Evolutionary conservation across 306 rosid species (phyloP), one percentile per base, ranked within the genome.

Genomic region (Cucurbita ficifolia): DNA sequence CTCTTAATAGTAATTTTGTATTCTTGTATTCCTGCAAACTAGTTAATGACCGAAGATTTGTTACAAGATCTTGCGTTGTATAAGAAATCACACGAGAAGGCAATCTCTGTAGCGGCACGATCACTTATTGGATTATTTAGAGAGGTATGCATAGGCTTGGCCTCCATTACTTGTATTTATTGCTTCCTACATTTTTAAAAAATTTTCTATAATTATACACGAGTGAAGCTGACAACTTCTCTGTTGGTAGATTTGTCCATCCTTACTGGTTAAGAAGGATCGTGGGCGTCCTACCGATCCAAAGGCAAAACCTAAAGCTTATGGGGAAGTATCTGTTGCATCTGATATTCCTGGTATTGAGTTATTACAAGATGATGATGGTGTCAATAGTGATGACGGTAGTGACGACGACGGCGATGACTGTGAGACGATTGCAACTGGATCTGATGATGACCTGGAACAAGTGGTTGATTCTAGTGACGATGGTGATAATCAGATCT

Each of bases 1-100:
- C 10, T n/a, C 51, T 6, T 48, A 46, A 22, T 48, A 13, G 21
- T 48, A 72, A 76, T 65, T 57, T 68, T 81, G 76, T 75, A 52
- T 63, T 78, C 77, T 68, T 81, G 85, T 74, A 52, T 63, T 78
- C 77, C 63, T 81, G 85, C 74, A 49, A 77, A 79, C 73, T 74
- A 90, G 97, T 79, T 93, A 76, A 93, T 93, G 98, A 87, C 88
- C 13, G 97, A 90, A 81, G 97, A 93, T 58, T 82, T 87, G 79
- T 87, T 93, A 76, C 97, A 88, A 88, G 98, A 90, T 80, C 98
- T 93, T 87, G 97, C 86, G 5, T 76, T 93, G 43, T 90, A 93
- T 79, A 93, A 93, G 92, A 93, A 93, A 72, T 87, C 97, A 12
- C 98, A 85, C 81, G 96, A 90, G 85, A 93, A 93, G 83, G 90